A percentile compares a stretch with the other conserved stretches of the same genome.
phyloP scores from a whole-genome alignment of 2,329 filamentous ascomycete genomes.

The Domatiomyces catenatus region DNA sequence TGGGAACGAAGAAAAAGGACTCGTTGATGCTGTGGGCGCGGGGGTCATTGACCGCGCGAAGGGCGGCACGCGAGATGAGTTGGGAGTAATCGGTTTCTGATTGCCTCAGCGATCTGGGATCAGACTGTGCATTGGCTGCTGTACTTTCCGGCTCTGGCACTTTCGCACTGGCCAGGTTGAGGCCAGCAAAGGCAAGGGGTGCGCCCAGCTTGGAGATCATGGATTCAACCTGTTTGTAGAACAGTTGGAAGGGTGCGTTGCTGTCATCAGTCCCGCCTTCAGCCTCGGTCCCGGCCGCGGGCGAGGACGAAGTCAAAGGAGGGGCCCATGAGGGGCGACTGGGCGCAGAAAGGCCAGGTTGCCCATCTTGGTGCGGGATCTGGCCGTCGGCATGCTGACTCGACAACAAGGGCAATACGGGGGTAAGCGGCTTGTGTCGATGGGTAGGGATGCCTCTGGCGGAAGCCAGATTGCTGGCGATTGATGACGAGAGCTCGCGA shows the following conservation, averaged over 20 bases:
- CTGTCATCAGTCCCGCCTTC: neutral
- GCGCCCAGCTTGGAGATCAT: constrained; percentile 81
- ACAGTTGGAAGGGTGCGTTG: constrained; percentile 74
- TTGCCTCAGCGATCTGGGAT: constrained; percentile 8
- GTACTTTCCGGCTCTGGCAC: constrained; percentile 7
- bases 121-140: constrained; percentile 20
- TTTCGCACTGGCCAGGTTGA: constrained; percentile 50
- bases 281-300: constrained; percentile 8
- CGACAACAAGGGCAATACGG: constrained; percentile 56
- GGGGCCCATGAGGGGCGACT: constrained; percentile 14
- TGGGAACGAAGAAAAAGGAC: constrained; percentile 90
- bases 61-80: constrained; percentile 71
- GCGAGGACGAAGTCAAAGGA: constrained; percentile 21
- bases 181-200: constrained; percentile 78
- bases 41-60: constrained; percentile 55
- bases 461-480: constrained; percentile 75
- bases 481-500: constrained; percentile 63
- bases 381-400: constrained; percentile 59
- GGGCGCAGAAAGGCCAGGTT: neutral
- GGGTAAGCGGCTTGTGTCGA: constrained; percentile 42
- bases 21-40: constrained; percentile 35
- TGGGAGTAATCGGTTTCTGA: constrained; percentile 55
- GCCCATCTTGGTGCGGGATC: constrained; percentile 34
- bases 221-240: constrained; percentile 82
- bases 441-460: constrained; percentile 55